Conservation (phyloP, 2,329 filamentous ascomycete species). For the Aspergillus fijiensis region DNA sequence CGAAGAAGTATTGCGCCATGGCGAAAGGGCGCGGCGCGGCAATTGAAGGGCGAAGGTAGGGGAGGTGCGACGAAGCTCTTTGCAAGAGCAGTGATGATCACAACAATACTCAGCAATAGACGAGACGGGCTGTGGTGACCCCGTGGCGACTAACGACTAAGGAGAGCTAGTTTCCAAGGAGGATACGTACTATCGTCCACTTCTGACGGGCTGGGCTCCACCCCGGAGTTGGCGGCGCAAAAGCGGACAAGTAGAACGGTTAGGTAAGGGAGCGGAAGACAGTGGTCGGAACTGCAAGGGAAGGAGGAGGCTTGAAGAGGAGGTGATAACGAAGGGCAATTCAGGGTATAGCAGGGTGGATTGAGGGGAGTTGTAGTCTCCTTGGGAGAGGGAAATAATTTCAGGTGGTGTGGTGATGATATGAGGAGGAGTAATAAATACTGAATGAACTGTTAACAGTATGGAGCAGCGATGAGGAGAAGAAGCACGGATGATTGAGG, state of each 20-base stretch:
- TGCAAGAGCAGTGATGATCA: not conserved
- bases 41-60: not conserved
- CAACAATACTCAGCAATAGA: not conserved
- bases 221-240: slow-evolving; percentile 2
- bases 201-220: slow-evolving; percentile 6
- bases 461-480: not conserved
- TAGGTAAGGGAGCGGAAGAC: slow-evolving; percentile 5
- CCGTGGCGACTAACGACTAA: slow-evolving; percentile 9
- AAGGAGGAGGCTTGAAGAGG: not conserved
- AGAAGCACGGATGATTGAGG: not conserved
- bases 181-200: slow-evolving; percentile 5
- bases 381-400: not conserved
- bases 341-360: not conserved
- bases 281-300: not conserved
- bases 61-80: not conserved
- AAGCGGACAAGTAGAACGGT: slow-evolving; percentile 10
- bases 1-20: slow-evolving; percentile 83
- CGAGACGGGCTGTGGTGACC: not conserved
- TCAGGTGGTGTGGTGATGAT: not conserved
- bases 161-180: slow-evolving; percentile 1
- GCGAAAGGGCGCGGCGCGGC: not conserved
- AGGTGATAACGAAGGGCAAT: not conserved
- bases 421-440: not conserved
- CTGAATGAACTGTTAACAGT: not conserved
- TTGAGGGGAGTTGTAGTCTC: not conserved